Base-by-base conservation (phyloP, 1,284 basidiomycete species). In the Lentinula novae-zelandiae region DNA sequence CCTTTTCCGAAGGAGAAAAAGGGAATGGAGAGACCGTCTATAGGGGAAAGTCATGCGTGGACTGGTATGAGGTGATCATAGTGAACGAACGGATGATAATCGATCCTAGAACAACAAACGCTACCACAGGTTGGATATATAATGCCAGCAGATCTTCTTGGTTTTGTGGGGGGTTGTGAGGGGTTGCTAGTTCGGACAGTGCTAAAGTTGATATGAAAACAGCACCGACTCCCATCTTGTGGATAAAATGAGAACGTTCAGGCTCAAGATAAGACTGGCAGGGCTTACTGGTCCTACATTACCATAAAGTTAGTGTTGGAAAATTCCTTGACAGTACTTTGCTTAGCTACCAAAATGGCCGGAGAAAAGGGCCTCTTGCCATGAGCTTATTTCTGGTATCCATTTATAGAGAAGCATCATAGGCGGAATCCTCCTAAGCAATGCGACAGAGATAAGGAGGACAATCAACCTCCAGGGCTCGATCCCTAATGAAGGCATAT, bases 171-270 rank as follows among this genome's bases (percentile, higher is more conserved):
- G 89, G 81, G 54, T 74, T 69, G 0, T 75, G 72, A 0, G 90
- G 85, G 20, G 71, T 73, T 1, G 90, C 87, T 0, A 96, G 78
- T 63, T 84, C 84, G 42, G 80, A 81, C 4, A 87, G 72, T 2
- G 93, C 93, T 31, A 96, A 74, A 0, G 88, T 91, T 0, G 91
- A 87, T 56, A 96, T 87, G 70, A 96, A 97, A 49, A 96, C 79
- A 2, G 94, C 94, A 0, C 89, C 86, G 34, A 92, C 90, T 50
- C 89, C 89, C 86, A 90, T 90, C 86, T 27, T 88, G 62, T 13
- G 4, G 48, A 60, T 61, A 60, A 46, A 44, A 8, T 39, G 44
- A 8, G 50, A 38, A 5, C 12, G 13, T n/a, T 34, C 3, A 7
- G n/a, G 51, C 15, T 13, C 13, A 51, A 42, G 10, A 3, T 6